Evolutionary conservation across 108 stramenopile species (phyloP).

Genomic region (Cyclotella choctawhatcheeana): DNA sequence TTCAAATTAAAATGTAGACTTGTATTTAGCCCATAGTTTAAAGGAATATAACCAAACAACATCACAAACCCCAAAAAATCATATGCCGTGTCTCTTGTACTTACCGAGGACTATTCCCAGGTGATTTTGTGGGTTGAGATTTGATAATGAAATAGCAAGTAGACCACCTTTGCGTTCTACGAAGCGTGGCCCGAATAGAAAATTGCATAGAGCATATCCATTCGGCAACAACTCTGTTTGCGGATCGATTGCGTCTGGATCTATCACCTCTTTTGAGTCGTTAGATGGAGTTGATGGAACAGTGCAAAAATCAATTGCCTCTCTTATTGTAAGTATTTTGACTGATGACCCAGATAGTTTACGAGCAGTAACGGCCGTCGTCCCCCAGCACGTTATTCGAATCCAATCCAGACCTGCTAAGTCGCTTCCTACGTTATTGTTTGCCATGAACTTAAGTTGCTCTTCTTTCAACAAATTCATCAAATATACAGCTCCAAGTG

Average conservation of each 20-base stretch:
- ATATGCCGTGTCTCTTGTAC: too few relatives aligned
- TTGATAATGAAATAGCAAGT: conserved; percentile 68
- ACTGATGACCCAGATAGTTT: conserved; percentile 55
- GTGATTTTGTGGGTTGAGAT: conserved; percentile 77
- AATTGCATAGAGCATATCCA: conserved; percentile 40
- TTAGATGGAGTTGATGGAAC: conserved; percentile 39
- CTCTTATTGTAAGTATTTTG: conserved; percentile 59
- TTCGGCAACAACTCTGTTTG: conserved; percentile 16
- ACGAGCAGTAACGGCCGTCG: conserved; percentile 69
- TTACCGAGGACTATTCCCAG: conserved; percentile 66
- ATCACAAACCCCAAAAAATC: too few relatives aligned
- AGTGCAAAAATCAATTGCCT: conserved; percentile 62
- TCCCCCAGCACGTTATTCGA: conserved; percentile 71
- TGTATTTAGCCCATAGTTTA: too few relatives aligned
- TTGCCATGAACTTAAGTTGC: conserved; percentile 5
- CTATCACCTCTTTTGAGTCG: neutral
- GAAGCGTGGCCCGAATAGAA: conserved; percentile 58
- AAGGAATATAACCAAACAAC: too few relatives aligned
- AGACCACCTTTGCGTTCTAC: conserved; percentile 53
- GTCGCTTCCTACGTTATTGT: neutral
- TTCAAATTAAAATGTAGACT: too few relatives aligned
- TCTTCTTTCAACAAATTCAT: conserved; percentile 48
- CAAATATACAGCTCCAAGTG: conserved; percentile 69
- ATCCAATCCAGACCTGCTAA: conserved; percentile 10
- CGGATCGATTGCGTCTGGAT: neutral